Conservation (phyloP, 2,329 filamentous ascomycete genomes). For the Emericellopsis cladophorae region DNA sequence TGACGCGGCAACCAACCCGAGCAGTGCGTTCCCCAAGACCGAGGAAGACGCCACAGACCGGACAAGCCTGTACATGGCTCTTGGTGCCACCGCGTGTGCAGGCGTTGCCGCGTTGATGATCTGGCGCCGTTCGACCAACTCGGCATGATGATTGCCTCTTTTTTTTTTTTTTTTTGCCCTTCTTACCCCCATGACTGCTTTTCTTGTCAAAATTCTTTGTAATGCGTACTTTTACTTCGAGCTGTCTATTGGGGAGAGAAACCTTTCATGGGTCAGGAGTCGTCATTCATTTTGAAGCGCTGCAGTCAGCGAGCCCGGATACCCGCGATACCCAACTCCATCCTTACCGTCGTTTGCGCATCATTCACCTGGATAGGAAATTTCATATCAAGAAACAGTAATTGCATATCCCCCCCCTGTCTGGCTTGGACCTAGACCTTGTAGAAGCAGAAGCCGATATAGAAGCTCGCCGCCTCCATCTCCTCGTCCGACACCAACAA, state of each 20-base stretch:
- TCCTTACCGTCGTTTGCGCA: not conserved
- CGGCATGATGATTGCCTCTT: slow-evolving; percentile 12
- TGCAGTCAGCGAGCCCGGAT: no score
- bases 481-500: slow-evolving; percentile 73
- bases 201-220: no score
- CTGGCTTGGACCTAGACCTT: slow-evolving; percentile 51
- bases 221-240: no score
- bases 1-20: slow-evolving; percentile 83
- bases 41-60: slow-evolving; percentile 78
- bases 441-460: slow-evolving; percentile 93
- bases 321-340: slow-evolving; percentile 4
- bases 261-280: no score
- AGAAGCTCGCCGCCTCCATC: slow-evolving; percentile 85
- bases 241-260: no score
- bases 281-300: no score
- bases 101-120: slow-evolving; percentile 53
- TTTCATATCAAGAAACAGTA: no score
- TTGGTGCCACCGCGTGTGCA: slow-evolving; percentile 59
- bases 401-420: no score
- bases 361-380: no score
- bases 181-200: no score
- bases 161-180: no score
- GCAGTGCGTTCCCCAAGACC: slow-evolving; percentile 75
- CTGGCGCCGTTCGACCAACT: slow-evolving; percentile 45
- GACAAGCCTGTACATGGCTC: slow-evolving; percentile 73